These are phyloP conservation scores for Blepharisma undulans DNA, from an alignment of 169 alveolate genomes.

Conservation along the genomic window DNA sequence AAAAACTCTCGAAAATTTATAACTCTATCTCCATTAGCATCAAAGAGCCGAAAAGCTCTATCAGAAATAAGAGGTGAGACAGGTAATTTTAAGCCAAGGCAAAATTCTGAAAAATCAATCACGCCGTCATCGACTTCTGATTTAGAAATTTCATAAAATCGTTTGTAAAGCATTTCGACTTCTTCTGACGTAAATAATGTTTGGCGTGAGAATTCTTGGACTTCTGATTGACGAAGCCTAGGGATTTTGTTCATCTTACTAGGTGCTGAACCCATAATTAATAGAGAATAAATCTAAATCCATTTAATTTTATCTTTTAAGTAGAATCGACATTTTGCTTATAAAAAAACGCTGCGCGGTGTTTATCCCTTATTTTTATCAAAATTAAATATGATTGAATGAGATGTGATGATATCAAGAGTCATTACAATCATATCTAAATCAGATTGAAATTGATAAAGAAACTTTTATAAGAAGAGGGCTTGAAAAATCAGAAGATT, in stretches of 20 bases:
- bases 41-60: slow-evolving; percentile 6
- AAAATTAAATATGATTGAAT: no score
- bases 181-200: not conserved
- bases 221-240: not conserved
- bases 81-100: not conserved
- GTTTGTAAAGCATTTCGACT: not conserved
- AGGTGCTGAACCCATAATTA: not conserved
- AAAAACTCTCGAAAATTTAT: slow-evolving; percentile 29
- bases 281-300: not conserved
- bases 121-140: slow-evolving; percentile 32
- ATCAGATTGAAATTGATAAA: no score
- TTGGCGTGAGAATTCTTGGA: slow-evolving; percentile 15
- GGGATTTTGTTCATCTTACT: not conserved
- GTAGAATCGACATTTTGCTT: no score
- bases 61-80: not conserved
- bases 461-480: no score
- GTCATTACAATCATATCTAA: no score
- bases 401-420: no score
- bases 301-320: no score
- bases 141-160: not conserved
- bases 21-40: slow-evolving; percentile 20
- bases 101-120: slow-evolving; percentile 10
- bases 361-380: no score
- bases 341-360: no score
- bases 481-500: no score